Percentiles rank a stretch among this genome's conserved stretches.
These are phyloP conservation scores for Talaromyces rugulosus DNA, from an alignment of 2,329 filamentous ascomycete species.

Conservation along the genomic window DNA sequence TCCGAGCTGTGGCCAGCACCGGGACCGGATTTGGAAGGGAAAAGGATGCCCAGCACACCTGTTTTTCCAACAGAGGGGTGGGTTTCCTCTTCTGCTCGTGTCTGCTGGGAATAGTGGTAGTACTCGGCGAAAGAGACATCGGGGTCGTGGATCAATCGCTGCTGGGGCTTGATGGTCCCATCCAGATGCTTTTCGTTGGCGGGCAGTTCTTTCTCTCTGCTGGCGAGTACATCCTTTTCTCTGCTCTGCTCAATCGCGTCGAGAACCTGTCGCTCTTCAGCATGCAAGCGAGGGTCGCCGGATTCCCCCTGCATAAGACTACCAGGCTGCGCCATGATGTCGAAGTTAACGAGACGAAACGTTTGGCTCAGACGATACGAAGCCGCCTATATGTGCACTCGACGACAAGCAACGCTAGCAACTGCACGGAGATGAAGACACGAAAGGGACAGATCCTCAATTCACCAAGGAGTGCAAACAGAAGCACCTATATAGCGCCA, in stretches of 20 bases:
- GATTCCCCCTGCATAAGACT: not conserved
- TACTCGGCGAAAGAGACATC: conserved; percentile 6
- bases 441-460: no score
- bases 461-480: no score
- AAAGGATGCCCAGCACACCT: not conserved
- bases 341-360: not conserved
- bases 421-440: no score
- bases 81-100: conserved; percentile 2
- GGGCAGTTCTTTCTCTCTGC: not conserved
- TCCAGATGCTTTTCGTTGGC: not conserved
- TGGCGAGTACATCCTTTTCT: not conserved
- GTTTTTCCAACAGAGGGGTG: not conserved
- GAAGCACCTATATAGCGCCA: no score
- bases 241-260: not conserved
- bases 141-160: conserved; percentile 1
- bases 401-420: no score
- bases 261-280: not conserved
- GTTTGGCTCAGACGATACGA: not conserved
- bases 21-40: not conserved
- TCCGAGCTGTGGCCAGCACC: not conserved
- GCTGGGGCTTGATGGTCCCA: not conserved
- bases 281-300: not conserved
- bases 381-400: no score
- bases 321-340: not conserved
- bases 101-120: conserved; percentile 3